These are phyloP conservation scores for Cyberlindnera subsufficiens DNA, from an alignment of 805 yeast genomes.

Conservation along the genomic window DNA sequence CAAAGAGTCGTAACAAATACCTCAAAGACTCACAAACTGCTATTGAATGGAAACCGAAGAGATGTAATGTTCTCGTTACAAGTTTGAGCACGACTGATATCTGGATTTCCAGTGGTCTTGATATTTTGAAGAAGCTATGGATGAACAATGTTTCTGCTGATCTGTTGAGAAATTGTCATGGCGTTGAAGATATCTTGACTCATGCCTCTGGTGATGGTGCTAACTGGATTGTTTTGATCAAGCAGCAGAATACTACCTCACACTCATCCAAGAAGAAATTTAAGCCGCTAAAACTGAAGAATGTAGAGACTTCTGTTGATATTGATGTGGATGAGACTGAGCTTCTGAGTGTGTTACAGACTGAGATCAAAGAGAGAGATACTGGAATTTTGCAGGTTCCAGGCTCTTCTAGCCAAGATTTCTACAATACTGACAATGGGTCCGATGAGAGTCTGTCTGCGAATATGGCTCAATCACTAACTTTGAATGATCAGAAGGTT, in stretches of 20 bases:
- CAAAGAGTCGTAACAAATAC: conserved; percentile 28
- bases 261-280: conserved; percentile 40
- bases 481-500: conserved; percentile 45
- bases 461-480: conserved; percentile 22
- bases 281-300: conserved; percentile 73
- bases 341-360: conserved; percentile 38
- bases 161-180: conserved; percentile 37
- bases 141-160: conserved; percentile 75
- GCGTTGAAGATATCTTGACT: conserved; percentile 59
- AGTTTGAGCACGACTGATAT: conserved; percentile 49
- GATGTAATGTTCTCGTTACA: conserved; percentile 81
- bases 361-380: conserved; percentile 18
- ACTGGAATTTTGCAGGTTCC: neutral
- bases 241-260: conserved; percentile 46
- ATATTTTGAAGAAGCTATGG: conserved; percentile 66
- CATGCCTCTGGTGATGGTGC: conserved; percentile 66
- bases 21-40: conserved; percentile 29
- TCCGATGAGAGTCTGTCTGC: conserved; percentile 21
- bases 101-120: conserved; percentile 56
- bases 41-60: conserved; percentile 44
- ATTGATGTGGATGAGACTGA: conserved; percentile 71
- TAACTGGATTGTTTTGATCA: conserved; percentile 71
- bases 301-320: conserved; percentile 55
- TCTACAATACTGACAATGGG: conserved; percentile 17
- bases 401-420: conserved; percentile 15